Evolutionary conservation across 2,329 filamentous ascomycete species (phyloP).

Genomic region (Neofusicoccum kwambonambiense): DNA sequence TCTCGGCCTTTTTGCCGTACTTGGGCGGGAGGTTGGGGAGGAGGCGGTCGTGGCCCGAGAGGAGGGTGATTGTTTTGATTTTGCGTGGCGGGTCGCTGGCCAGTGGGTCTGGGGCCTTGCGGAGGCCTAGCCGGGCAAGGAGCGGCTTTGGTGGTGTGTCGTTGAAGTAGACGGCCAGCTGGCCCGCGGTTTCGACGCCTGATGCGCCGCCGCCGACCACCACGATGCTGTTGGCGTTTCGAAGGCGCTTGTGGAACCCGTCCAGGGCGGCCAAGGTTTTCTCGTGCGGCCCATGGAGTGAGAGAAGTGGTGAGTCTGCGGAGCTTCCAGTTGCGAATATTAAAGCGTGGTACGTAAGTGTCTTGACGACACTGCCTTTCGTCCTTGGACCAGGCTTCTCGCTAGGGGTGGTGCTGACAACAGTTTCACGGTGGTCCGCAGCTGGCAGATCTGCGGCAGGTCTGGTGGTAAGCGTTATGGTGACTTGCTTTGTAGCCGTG

Average conservation of each 20-base stretch:
- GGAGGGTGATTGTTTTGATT: conserved; percentile 33
- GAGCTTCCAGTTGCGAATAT: conserved; percentile 39
- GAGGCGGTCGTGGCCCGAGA: conserved; percentile 30
- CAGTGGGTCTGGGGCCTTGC: not conserved
- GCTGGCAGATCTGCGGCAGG: not conserved
- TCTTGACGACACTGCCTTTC: conserved; percentile 20
- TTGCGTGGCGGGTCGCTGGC: not conserved
- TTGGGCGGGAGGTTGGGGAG: conserved; percentile 30
- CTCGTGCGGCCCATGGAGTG: conserved; percentile 32
- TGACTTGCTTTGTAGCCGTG: conserved; percentile 26
- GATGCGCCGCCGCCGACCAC: conserved; percentile 37
- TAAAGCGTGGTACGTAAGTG: conserved; percentile 35
- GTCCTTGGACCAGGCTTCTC: conserved; percentile 1
- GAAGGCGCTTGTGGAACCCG: conserved; percentile 29
- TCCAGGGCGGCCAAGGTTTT: conserved; percentile 30
- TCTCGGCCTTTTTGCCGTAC: conserved; percentile 32
- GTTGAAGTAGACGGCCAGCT: conserved; percentile 36
- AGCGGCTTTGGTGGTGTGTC: not conserved
- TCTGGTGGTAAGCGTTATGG: conserved; percentile 21
- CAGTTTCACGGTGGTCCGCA: not conserved
- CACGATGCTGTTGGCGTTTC: conserved; percentile 33
- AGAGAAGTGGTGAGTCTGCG: conserved; percentile 35
- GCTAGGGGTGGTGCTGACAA: not conserved
- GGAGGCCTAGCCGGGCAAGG: not conserved
- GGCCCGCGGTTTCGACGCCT: conserved; percentile 39